Percentiles rank a stretch among this genome's conserved stretches.
Evolutionary conservation across 305 asterid species (phyloP).

Genomic region (Rubia peregrina): DNA sequence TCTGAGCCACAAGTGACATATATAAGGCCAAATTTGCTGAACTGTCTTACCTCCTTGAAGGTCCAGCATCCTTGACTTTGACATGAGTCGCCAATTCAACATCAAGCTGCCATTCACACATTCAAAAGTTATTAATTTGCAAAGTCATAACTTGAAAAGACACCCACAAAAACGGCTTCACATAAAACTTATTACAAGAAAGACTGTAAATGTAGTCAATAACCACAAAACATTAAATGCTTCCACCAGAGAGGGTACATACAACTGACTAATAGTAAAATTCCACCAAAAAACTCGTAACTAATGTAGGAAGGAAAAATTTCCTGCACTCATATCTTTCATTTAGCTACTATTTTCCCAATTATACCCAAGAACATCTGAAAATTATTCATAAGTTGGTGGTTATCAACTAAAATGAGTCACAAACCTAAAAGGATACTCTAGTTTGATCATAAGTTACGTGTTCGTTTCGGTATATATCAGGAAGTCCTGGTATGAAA

Average conservation of each 20-base stretch:
- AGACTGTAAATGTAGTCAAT: background rate
- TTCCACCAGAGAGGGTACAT: background rate
- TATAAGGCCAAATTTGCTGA: background rate
- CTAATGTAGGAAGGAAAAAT: background rate
- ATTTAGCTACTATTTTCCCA: background rate
- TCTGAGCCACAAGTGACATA: background rate
- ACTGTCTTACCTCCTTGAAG: constrained; percentile 56
- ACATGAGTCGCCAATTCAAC: constrained; percentile 77
- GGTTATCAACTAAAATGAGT: background rate
- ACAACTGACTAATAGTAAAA: background rate
- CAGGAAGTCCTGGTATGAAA: background rate
- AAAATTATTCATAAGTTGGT: background rate
- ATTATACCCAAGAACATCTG: background rate
- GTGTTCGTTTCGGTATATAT: background rate
- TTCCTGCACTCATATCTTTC: background rate
- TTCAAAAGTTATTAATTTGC: background rate
- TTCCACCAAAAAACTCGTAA: background rate
- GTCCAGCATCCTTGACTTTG: constrained; percentile 86
- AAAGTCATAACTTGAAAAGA: background rate
- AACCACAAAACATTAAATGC: background rate
- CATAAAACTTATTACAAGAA: background rate
- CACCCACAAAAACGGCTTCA: background rate
- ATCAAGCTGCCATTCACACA: constrained; percentile 48
- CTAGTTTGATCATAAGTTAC: background rate
- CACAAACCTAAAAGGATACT: background rate